Evolutionary conservation across 805 yeast species (phyloP), one percentile per base, ranked within the genome.

Genomic region (Kodamaea neixiangensis): DNA sequence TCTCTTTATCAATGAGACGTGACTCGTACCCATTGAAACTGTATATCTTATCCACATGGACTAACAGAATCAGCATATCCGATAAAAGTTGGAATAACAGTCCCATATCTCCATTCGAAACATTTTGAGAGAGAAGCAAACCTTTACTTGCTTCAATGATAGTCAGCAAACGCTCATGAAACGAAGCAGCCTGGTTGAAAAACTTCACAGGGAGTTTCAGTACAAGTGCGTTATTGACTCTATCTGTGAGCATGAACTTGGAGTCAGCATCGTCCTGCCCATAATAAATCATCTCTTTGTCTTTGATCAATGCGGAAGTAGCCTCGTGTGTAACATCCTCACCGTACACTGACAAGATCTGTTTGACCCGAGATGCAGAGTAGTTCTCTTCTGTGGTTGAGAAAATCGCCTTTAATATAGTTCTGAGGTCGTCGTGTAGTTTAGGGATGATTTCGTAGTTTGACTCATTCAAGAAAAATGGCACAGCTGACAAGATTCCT

Each of bases 1-100:
- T 84, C 39, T 77, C 81, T 55, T 85, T 81, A 54, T 89, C 96
- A 38, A 88, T 79, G 15, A 81, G 73, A 54, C 97, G 78, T 1
- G 97, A 87, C 37, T 86, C 86, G 62, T 91, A 92, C 10, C 89
- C 85, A 33, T 77, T 73, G 47, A 80, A 74, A 13, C 71, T 75
- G 51, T 80, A 75, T 7, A 77, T 67, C 47, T 78, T 78, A 57
- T 87, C 89, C 18, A 87, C 75, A 15, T 66, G 61, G 9, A 55
- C 51, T 18, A 64, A 39, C 7, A 52, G 54, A 3, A 54, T 53
- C 35, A 44, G 13, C 2, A 49, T 49, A 7, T 31, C 13, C 2
- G 83, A 78, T 14, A 86, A 57, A 31, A 82, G 61, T 48, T 85
- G 84, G 41, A 89, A 62, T 13, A 90, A 61, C 1, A 83, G 67